Conservation (phyloP, 139 green algal genomes). For the Micractinium conductrix region DNA sequence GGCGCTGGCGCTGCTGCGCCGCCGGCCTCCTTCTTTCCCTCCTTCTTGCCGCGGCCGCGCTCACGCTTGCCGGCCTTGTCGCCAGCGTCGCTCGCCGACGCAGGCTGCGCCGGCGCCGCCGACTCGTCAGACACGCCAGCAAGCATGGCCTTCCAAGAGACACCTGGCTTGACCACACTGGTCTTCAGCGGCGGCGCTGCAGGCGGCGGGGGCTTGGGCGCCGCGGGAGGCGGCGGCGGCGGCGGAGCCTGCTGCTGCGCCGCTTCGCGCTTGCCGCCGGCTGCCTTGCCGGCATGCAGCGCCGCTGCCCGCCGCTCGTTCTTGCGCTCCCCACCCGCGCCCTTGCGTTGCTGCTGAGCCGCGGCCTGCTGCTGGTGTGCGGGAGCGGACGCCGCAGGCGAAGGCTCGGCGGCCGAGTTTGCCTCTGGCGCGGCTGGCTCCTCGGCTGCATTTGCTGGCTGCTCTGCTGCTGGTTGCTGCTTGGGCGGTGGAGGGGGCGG, state of each 20-base stretch:
- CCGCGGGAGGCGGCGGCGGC: not conserved
- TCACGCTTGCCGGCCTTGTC: constrained; percentile 10
- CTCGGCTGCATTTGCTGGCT: not conserved
- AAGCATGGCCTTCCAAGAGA: constrained; percentile 26
- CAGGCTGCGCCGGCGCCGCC: not conserved
- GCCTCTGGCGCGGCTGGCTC: not conserved
- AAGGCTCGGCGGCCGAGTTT: not conserved
- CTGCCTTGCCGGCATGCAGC: too few species aligned
- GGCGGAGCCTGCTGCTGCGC: not conserved
- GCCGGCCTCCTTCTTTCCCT: not conserved
- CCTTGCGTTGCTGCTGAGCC: not conserved
- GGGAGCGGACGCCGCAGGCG: too few species aligned
- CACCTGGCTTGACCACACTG: constrained; percentile 27
- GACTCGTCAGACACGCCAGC: constrained; percentile 6
- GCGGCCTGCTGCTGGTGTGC: not conserved
- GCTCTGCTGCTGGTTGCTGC: not conserved
- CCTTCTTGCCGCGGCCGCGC: constrained; percentile 15
- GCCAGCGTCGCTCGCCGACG: not conserved
- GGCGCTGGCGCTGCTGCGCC: not conserved
- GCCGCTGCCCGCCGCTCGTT: not conserved
- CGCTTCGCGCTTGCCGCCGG: not conserved
- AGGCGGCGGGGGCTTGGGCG: not conserved
- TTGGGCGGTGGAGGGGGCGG: not conserved
- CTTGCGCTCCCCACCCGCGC: too few species aligned
- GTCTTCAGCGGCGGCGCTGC: not conserved